These are phyloP conservation scores for Davidsoniella virescens DNA, from an alignment of 2,329 filamentous ascomycete genomes.

Conservation along the genomic window DNA sequence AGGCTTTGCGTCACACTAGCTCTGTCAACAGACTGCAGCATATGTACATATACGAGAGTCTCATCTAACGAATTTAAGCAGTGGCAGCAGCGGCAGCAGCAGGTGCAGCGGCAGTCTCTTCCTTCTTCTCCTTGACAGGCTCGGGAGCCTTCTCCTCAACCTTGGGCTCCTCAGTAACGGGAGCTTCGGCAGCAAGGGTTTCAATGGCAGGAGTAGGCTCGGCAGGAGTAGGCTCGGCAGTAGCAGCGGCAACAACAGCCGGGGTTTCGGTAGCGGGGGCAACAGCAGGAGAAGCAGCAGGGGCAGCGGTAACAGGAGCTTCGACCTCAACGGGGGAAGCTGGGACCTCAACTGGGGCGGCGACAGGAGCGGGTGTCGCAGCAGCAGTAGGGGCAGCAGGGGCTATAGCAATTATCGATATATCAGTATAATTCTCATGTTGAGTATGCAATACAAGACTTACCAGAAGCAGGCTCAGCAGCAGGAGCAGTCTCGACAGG, in stretches of 20 bases:
- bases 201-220: conserved; percentile 3
- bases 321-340: conserved; percentile 6
- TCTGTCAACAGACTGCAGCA: neutral
- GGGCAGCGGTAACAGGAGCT: conserved; percentile 9
- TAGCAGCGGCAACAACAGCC: conserved; percentile 14
- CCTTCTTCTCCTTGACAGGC: conserved; percentile 7
- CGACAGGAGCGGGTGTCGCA: neutral
- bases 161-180: conserved; percentile 15
- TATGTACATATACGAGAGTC: neutral
- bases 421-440: neutral
- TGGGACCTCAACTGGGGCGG: neutral
- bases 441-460: conserved; percentile 11
- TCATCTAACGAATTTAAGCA: conserved; percentile 9
- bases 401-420: neutral
- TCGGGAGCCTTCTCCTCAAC: conserved; percentile 12
- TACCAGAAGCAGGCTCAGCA: conserved; percentile 6
- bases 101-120: neutral
- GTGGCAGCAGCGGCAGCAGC: conserved; percentile 15
- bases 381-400: neutral
- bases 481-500: conserved; percentile 7
- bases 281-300: conserved; percentile 12
- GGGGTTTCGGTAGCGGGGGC: conserved; percentile 18
- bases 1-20: neutral
- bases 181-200: conserved; percentile 12
- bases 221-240: conserved; percentile 11